These are phyloP conservation scores for Aspergillus bertholletiae DNA, from an alignment of 495 filamentous ascomycete species.

Conservation along the genomic window DNA sequence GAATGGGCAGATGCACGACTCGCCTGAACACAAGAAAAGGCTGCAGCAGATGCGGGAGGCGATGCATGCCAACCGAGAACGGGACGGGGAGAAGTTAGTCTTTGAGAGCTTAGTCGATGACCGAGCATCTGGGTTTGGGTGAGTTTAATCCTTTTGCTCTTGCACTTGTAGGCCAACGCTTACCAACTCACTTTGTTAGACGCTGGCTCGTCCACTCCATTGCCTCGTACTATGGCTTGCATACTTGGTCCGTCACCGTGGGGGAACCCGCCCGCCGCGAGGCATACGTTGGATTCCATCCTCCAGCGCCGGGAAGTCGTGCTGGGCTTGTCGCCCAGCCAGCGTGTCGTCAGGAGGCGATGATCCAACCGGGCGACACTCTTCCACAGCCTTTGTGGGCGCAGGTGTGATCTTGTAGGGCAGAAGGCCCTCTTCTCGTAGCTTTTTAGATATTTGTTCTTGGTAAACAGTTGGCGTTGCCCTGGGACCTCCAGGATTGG, in stretches of 20 bases:
- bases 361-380: constrained; percentile 41
- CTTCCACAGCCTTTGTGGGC: constrained; percentile 60
- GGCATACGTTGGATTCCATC: constrained; percentile 80
- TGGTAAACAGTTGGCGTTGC: not conserved
- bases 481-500: not conserved
- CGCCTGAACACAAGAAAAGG: constrained; percentile 34
- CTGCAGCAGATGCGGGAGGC: constrained; percentile 33
- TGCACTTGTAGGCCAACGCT: not conserved
- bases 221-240: constrained; percentile 87
- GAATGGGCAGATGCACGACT: constrained; percentile 69
- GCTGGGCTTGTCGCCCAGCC: constrained; percentile 19
- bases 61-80: constrained; percentile 41
- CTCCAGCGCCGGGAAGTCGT: constrained; percentile 27
- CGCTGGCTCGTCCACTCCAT: constrained; percentile 94
- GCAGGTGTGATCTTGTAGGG: constrained; percentile 41
- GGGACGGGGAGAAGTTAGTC: constrained; percentile 67
- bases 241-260: constrained; percentile 75
- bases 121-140: constrained; percentile 77
- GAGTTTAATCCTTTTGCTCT: constrained; percentile 29
- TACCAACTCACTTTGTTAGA: constrained; percentile 40
- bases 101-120: constrained; percentile 74
- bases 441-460: not conserved
- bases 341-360: constrained; percentile 22
- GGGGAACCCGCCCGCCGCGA: constrained; percentile 74
- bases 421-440: not conserved